These are phyloP conservation scores for Ustanciosporium gigantosporum DNA, from an alignment of 1,284 basidiomycete species.

Conservation along the genomic window DNA sequence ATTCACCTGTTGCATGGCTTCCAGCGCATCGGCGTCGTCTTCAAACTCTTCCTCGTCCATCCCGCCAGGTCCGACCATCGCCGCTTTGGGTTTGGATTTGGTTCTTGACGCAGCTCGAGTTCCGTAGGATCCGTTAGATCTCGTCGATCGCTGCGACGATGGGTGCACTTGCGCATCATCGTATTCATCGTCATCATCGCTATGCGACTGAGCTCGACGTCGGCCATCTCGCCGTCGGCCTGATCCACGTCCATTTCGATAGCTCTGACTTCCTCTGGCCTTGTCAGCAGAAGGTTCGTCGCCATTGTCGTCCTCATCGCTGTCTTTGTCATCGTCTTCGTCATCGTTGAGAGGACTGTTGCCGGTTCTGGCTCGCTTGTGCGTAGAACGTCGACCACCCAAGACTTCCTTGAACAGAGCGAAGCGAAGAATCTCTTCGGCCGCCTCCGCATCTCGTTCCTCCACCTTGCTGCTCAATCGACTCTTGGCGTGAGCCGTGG, in stretches of 20 bases:
- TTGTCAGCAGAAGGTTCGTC: constrained; percentile 67
- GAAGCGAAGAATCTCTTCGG: constrained; percentile 93
- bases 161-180: constrained; percentile 24
- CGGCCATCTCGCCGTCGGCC: constrained; percentile 22
- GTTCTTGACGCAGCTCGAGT: constrained; percentile 39
- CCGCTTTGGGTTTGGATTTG: constrained; percentile 7
- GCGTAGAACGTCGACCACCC: constrained; percentile 66
- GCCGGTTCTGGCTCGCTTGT: constrained; percentile 62
- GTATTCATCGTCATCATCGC: constrained; percentile 22
- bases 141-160: constrained; percentile 21
- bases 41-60: constrained; percentile 32
- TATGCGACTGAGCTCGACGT: constrained; percentile 1
- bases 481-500: constrained; percentile 96
- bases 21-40: constrained; percentile 34
- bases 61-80: constrained; percentile 28
- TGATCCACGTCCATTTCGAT: constrained; percentile 53
- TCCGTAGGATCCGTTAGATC: constrained; percentile 42
- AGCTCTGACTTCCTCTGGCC: constrained; percentile 64
- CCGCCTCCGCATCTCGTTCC: constrained; percentile 82
- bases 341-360: constrained; percentile 43
- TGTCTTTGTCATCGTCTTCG: constrained; percentile 26
- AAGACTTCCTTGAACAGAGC: constrained; percentile 97
- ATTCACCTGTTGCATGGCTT: constrained; percentile 47
- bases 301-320: constrained; percentile 42
- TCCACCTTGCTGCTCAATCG: constrained; percentile 84